Conservation (phyloP, 176 grass and related monocot species). For the Melocanna baccifera region DNA sequence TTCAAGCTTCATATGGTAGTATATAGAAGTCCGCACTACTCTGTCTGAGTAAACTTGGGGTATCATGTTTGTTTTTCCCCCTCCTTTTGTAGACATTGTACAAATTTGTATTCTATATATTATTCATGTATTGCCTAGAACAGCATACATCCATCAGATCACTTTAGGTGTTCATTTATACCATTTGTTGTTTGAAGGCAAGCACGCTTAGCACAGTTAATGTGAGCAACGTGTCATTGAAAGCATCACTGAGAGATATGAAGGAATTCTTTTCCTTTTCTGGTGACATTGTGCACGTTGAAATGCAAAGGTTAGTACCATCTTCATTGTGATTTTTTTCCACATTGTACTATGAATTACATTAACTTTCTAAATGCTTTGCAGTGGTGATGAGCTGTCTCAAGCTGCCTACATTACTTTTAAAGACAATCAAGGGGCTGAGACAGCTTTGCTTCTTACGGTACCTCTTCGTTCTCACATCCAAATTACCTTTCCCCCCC, state of each 20-base stretch:
- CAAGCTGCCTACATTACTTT: slow-evolving; percentile 92
- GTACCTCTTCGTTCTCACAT: slow-evolving; percentile 34
- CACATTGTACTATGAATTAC: not conserved
- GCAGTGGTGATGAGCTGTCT: slow-evolving; percentile 76
- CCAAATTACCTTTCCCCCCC: not conserved
- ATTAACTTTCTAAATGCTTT: slow-evolving; percentile 30
- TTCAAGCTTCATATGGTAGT: not conserved
- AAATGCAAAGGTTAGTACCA: slow-evolving; percentile 71
- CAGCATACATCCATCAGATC: not conserved
- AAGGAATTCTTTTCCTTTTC: slow-evolving; percentile 94
- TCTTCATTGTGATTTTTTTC: slow-evolving; percentile 21
- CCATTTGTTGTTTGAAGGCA: slow-evolving; percentile 45
- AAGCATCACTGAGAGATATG: slow-evolving; percentile 68
- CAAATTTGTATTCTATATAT: not conserved
- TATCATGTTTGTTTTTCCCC: not conserved
- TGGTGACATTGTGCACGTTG: slow-evolving; percentile 69
- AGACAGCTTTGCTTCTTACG: slow-evolving; percentile 92
- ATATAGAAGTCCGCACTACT: not conserved
- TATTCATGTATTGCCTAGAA: not conserved
- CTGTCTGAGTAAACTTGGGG: not conserved
- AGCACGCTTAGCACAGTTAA: slow-evolving; percentile 56
- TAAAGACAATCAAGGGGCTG: slow-evolving; percentile 74
- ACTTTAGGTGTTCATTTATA: not conserved
- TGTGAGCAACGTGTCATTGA: slow-evolving; percentile 85
- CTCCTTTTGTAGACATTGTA: not conserved